These are phyloP conservation scores for Tetrapisispora namnaoensis DNA, from an alignment of 805 yeast species.

Conservation along the genomic window DNA sequence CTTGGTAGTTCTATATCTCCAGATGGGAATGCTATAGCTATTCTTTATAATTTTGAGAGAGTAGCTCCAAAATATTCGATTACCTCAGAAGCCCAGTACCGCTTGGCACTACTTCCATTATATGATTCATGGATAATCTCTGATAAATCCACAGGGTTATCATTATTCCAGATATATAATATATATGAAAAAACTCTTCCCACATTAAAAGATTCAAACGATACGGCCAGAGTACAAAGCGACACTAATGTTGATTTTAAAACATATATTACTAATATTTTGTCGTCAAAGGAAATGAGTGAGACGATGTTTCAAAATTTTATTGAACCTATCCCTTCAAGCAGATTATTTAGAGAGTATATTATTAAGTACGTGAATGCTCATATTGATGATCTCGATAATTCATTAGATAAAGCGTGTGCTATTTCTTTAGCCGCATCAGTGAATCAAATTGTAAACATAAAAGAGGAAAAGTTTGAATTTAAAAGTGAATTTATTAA, in stretches of 20 bases:
- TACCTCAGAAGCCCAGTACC: constrained; percentile 19
- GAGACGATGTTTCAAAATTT: constrained; percentile 17
- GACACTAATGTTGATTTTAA: constrained; percentile 7
- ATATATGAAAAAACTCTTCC: constrained; percentile 21
- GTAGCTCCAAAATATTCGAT: constrained; percentile 23
- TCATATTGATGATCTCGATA: constrained; percentile 11
- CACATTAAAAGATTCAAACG: not conserved
- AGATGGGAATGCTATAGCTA: constrained; percentile 23
- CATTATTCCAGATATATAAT: constrained; percentile 28
- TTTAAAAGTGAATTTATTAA: constrained; percentile 23
- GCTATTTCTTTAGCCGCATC: constrained; percentile 15
- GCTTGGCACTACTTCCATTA: constrained; percentile 22
- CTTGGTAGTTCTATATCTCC: constrained; percentile 23
- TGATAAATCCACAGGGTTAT: constrained; percentile 20
- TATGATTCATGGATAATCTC: constrained; percentile 21
- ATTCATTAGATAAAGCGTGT: constrained; percentile 22
- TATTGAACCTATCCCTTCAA: constrained; percentile 9
- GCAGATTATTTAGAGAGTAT: constrained; percentile 14
- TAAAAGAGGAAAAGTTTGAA: constrained; percentile 3
- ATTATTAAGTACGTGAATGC: constrained; percentile 21
- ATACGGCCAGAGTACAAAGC: not conserved
- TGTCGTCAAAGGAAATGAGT: constrained; percentile 14
- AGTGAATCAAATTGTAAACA: constrained; percentile 6
- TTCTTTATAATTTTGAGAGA: constrained; percentile 21
- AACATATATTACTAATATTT: constrained; percentile 12